Evolutionary conservation across 331 rosid species (phyloP).

Genomic region (Telfairia occidentalis): DNA sequence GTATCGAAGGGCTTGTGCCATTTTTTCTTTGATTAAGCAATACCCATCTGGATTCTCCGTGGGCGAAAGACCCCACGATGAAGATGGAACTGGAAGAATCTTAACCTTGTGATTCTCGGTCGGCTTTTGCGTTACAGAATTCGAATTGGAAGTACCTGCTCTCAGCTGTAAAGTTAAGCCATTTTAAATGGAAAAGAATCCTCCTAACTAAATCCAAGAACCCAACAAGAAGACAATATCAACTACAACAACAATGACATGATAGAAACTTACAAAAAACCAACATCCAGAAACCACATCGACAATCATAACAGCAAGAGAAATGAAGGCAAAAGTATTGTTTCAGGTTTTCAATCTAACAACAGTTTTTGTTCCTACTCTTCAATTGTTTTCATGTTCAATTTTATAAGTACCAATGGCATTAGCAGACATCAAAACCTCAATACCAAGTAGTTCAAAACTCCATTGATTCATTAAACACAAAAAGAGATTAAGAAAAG

Average conservation of each 20-base stretch:
- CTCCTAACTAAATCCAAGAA: conserved; percentile 12
- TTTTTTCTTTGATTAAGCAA: conserved; percentile 64
- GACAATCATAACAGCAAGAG: not conserved
- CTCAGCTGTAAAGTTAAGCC: conserved; percentile 20
- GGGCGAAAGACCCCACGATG: conserved; percentile 25
- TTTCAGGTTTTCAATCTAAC: not conserved
- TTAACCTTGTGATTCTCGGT: conserved; percentile 30
- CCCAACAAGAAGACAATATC: not conserved
- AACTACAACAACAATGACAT: not conserved
- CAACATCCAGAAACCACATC: not conserved
- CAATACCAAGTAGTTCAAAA: not conserved
- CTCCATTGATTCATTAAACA: not conserved
- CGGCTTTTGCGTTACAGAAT: conserved; percentile 29
- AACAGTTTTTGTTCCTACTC: not conserved
- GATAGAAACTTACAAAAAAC: not conserved
- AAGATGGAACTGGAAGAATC: conserved; percentile 25
- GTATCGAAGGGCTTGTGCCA: conserved; percentile 79
- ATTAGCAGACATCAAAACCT: not conserved
- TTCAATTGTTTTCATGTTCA: not conserved
- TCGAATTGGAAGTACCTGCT: conserved; percentile 43
- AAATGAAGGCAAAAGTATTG: not conserved
- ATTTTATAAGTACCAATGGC: not conserved
- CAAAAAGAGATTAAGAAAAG: not conserved
- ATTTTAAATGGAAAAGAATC: conserved; percentile 10
- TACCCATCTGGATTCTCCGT: conserved; percentile 38